Conservation (phyloP, 139 green algal genomes). For the Chlorella sp. region DNA sequence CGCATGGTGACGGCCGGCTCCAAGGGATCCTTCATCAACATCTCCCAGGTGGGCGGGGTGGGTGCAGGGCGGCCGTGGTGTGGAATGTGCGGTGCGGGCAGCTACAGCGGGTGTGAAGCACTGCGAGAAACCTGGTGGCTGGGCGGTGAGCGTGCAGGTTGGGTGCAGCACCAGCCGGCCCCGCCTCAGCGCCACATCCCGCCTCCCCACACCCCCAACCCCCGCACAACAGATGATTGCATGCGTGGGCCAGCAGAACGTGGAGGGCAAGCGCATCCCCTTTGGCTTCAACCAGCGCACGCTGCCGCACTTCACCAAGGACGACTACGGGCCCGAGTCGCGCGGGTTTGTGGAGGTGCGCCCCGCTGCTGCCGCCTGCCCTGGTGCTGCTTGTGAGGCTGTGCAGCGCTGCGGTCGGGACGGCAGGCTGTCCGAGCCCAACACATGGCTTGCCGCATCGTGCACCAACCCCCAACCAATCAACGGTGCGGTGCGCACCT, state of each 20-base stretch:
- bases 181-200: no score
- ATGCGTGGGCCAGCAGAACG: slow-evolving; percentile 99
- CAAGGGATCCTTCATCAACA: slow-evolving; percentile 99
- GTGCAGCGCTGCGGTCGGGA: neutral
- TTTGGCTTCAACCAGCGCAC: slow-evolving; percentile 95
- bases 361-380: neutral
- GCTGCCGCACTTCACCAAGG: slow-evolving; percentile 96
- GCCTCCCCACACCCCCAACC: slow-evolving; percentile 10
- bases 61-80: no score
- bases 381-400: neutral
- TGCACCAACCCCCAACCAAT: no score
- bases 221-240: slow-evolving; percentile 92
- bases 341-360: slow-evolving; percentile 93
- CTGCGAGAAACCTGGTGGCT: no score
- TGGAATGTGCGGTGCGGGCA: no score
- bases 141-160: no score
- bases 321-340: slow-evolving; percentile 96
- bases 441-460: no score
- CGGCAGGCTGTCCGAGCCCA: no score
- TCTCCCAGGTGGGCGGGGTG: slow-evolving; percentile 64
- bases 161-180: slow-evolving; percentile 44
- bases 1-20: slow-evolving; percentile 96
- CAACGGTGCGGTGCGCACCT: no score
- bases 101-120: no score
- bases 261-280: slow-evolving; percentile 99